Base-by-base conservation (phyloP, 2,329 filamentous ascomycete species). In the Stagonosporopsis rhizophila region DNA sequence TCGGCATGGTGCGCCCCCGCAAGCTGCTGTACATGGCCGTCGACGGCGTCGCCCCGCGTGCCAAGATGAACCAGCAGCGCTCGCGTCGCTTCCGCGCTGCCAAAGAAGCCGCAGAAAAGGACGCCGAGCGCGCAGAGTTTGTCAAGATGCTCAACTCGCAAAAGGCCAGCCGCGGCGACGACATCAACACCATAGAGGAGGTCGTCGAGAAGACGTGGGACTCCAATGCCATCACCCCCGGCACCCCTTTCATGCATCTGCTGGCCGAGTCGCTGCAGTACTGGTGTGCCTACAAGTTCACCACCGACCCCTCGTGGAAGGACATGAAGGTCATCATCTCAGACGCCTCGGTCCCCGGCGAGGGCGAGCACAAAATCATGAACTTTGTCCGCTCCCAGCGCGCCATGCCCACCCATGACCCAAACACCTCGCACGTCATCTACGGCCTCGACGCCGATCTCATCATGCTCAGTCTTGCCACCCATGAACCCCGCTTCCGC, bases 341-440 rank as follows among this genome's bases (percentile, higher is more conserved):
- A 8, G 95, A 99, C 81, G 94, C 95, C 50, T 97, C 94, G 37
- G 93, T 99, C 35, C 95, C 95, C 51, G 95, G 95, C 73, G 95
- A 99, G 79, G 95, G 95, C 74, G 95, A 99, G 80, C 95, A 99
- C 78, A 99, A 99, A 78, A 98, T 99, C 72, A 99, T 99, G 95
- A 89, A 95, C 66, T 99, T 98, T 75, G 87, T 99, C 64, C 89
- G 95, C 69, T 96, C 94, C 34, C 96, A 99, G 77, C 88, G 95
- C 69, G 87, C 90, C 45, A 95, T 91, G 49, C 89, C 93, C 5
- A 89, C 96, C 62, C 92, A 99, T 76, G 89, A 99, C 71, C 95
- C 95, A 22, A 98, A 99, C 75, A 98, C 95, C 20, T 90, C 91
- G 59, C 95, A 99, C 79, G 96, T 99, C 69, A 97, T 99, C 60